Evolutionary conservation across 148 eudicot species (phyloP), one percentile per base, ranked within the genome.

Genomic region (Simmondsia chinensis): DNA sequence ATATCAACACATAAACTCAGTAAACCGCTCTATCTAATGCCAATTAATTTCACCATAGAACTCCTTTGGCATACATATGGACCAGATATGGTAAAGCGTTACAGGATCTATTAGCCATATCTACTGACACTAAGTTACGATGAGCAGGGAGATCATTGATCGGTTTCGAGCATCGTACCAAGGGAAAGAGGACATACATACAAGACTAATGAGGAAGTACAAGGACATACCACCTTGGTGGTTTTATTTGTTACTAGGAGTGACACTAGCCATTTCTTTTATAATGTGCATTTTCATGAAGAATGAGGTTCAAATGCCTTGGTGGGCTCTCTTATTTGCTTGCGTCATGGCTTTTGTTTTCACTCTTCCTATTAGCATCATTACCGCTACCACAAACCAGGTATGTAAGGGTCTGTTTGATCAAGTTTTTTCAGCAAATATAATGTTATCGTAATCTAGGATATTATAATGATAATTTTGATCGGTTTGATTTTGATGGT

Each of bases 311-410:
- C 97, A 89, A 49, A 69, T 89, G 66, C 97, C 97, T 48, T 89
- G 97, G 97, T 89, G 97, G 97, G 97, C 77, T 10, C 97, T 89
- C 46, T 59, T 89, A 54, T 84, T 89, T 57, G 94, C 97, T 37
- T 70, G 87, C 39, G 65, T 33, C 46, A 65, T 89, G 15, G 97
- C 97, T 26, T 89, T 89, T 29, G 14, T 60, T 3, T 84, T 89
- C 79, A 89, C 97, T 48, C 97, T 89, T 39, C 97, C 97, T 26
- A 78, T 89, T 66, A 89, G 97, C 73, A 80, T 89, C 64, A 89
- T 89, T 47, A 80, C 95, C 48, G 97, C 97, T 43, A 89, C 97
- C 48, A 89, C 97, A 42, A 89, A 89, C 56, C 81, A 70, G 96
- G 96, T 88, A 58, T 68, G 43, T 28, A 2, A 27, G 33, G 22